Evolutionary conservation across 2,329 filamentous ascomycete genomes (phyloP).

Genomic region (Gyromitra esculenta): DNA sequence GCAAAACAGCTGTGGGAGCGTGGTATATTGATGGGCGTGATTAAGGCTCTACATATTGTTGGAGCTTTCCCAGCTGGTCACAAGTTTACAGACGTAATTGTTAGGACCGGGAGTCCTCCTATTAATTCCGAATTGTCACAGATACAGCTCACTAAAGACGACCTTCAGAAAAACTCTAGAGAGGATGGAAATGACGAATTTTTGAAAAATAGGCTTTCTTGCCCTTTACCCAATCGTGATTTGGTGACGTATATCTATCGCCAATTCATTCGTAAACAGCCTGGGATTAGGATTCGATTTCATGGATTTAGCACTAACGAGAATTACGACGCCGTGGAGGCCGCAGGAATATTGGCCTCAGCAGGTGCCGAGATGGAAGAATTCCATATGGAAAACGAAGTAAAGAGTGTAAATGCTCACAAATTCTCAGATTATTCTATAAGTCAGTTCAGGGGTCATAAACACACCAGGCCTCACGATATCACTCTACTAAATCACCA

Average conservation of each 20-base stretch:
- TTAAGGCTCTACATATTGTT: slow-evolving; percentile 40
- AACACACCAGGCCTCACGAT: slow-evolving; percentile 3
- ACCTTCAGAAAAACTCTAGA: neutral
- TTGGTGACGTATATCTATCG: slow-evolving; percentile 37
- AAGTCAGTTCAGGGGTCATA: slow-evolving; percentile 17
- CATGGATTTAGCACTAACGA: slow-evolving; percentile 41
- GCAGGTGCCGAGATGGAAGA: slow-evolving; percentile 43
- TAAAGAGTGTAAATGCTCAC: neutral
- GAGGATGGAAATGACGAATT: neutral
- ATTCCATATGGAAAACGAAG: slow-evolving; percentile 33
- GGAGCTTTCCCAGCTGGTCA: slow-evolving; percentile 16
- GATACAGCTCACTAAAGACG: slow-evolving; percentile 6
- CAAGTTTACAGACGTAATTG: slow-evolving; percentile 37
- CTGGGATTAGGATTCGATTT: slow-evolving; percentile 27
- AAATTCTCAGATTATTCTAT: slow-evolving; percentile 9
- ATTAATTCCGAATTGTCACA: slow-evolving; percentile 29
- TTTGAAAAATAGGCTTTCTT: slow-evolving; percentile 4
- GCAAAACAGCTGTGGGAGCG: slow-evolving; percentile 42
- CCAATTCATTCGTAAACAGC: slow-evolving; percentile 21
- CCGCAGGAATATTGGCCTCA: slow-evolving; percentile 37
- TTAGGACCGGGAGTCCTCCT: slow-evolving; percentile 44
- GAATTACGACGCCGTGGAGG: slow-evolving; percentile 40
- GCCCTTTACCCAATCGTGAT: slow-evolving; percentile 23
- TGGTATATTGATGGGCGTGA: slow-evolving; percentile 39
- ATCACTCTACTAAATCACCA: slow-evolving; percentile 26